Evolutionary conservation across 2,329 filamentous ascomycete species (phyloP), one percentile per base, ranked within the genome.

Genomic region (Colletotrichum ledebouriae): DNA sequence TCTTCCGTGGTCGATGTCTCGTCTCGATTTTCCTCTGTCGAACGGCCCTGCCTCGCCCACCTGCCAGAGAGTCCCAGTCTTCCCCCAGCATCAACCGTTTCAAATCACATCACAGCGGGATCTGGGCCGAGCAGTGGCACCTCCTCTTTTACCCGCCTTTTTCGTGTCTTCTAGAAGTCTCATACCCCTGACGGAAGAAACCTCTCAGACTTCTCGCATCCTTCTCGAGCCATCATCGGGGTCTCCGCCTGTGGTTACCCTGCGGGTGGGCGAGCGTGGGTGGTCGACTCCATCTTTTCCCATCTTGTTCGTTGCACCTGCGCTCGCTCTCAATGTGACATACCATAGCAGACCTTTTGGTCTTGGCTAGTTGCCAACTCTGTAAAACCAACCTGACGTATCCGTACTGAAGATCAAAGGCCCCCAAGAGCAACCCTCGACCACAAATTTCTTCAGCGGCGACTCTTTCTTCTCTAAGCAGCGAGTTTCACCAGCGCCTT

Each of bases 21-120:
- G 65, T 68, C 61, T 59, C 61, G 34, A 41, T 64, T 39, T 52
- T 52, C 41, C 29, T n/a, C n/a, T n/a, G n/a, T n/a, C n/a, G n/a
- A n/a, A n/a, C n/a, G n/a, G n/a, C n/a, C n/a, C n/a, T n/a, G n/a
- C n/a, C n/a, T 22, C 53, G 20, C 53, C 64, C 60, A 59, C 65
- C 64, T 41, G 39, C 15, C 20, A 60, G 55, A 50, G 66, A 55
- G 66, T 42, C 34, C 65, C 61, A 49, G 59, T 46, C 55, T 60
- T 69, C 66, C 17, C 17, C 17, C 41, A 69, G 61, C 66, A 66
- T 66, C 66, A 66, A 56, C 66, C 61, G 66, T 69, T 69, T 69
- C 66, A 69, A 59, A 69, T 60, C 55, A 65, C 61, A 69, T 69
- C 66, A 60, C 66, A 50, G 66, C 66, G 55, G 66, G 56, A 69